Evolutionary conservation across 2,329 filamentous ascomycete species (phyloP), one percentile per base, ranked within the genome.

Genomic region (Beauveria brongniartii): DNA sequence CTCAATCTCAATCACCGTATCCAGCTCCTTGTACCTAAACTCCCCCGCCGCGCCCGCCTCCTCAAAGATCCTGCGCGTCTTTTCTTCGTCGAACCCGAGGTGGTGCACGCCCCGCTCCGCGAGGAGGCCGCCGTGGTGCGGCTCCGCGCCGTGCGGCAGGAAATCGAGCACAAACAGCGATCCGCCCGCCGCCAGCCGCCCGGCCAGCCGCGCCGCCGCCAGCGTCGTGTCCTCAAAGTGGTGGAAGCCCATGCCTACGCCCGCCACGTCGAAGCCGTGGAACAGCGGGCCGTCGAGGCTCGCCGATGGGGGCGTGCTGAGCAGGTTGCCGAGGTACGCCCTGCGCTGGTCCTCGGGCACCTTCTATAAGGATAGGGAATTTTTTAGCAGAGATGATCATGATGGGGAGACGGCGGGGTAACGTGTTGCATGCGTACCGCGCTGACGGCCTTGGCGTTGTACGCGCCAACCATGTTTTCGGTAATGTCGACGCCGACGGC

Each of bases 401-500:
- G 1, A 37, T 16, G 34, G 34, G 34, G 34, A 10, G 5, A 16
- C 12, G 34, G 34, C 34, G 34, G 34, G 14, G 34, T 6, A 16
- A 16, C 3, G 18, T 46, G 41, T 22, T n/a, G 12, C 18, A 26
- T 18, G n/a, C 18, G 22, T 64, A 81, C 80, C 72, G 84, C 79
- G 63, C 81, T 80, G 41, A 73, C 70, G 22, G 84, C 85, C 28
- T 81, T 78, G 12, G 75, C 72, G 69, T 91, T 92, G 75, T 87
- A 92, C 7, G 79, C 76, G 0, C 76, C 74, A 5, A 90, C 81
- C 89, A 92, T 92, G 63, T 83, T 83, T 64, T 85, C 80, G 0
- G 88, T 87, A 61, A 91, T 74, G 69, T 92, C 89, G 50, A 92
- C 79, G 47, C 88, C 89, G 18, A 87, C 74, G 53, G 83, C 83